These are phyloP conservation scores for Gnaphalium uliginosum DNA, from an alignment of 129 eudicot species.

Conservation along the genomic window DNA sequence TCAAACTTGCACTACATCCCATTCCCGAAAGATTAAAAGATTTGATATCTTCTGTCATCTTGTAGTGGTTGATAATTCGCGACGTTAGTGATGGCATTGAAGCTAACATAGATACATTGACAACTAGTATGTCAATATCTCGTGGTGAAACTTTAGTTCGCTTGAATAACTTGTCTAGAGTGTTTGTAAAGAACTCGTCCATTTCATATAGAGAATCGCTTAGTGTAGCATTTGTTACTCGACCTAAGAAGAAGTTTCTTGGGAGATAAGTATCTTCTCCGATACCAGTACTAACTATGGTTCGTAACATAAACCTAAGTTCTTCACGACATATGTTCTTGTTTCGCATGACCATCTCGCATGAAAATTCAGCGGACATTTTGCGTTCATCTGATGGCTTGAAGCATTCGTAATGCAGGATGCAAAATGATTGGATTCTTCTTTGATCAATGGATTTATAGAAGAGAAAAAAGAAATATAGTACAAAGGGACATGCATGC, in stretches of 20 bases:
- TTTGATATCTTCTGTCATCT: slow-evolving; percentile 54
- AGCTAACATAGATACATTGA: slow-evolving; percentile 55
- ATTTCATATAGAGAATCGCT: slow-evolving; percentile 45
- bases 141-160: slow-evolving; percentile 42
- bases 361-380: no score
- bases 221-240: slow-evolving; percentile 41
- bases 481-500: no score
- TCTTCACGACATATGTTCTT: slow-evolving; percentile 51
- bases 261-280: slow-evolving; percentile 67
- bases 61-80: slow-evolving; percentile 54
- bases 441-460: no score
- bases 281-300: slow-evolving; percentile 60
- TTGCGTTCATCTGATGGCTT: slow-evolving; percentile 6
- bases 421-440: slow-evolving; percentile 38
- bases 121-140: slow-evolving; percentile 55
- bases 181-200: slow-evolving; percentile 49
- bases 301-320: slow-evolving; percentile 48
- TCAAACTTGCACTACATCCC: slow-evolving; percentile 68
- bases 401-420: slow-evolving; percentile 67
- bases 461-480: no score
- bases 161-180: slow-evolving; percentile 47
- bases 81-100: slow-evolving; percentile 54
- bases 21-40: slow-evolving; percentile 55
- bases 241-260: slow-evolving; percentile 43
- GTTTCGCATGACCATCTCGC: slow-evolving; percentile 44